phyloP scores from a whole-genome alignment of 441 rosid genomes.

The Biscutella laevigata region DNA sequence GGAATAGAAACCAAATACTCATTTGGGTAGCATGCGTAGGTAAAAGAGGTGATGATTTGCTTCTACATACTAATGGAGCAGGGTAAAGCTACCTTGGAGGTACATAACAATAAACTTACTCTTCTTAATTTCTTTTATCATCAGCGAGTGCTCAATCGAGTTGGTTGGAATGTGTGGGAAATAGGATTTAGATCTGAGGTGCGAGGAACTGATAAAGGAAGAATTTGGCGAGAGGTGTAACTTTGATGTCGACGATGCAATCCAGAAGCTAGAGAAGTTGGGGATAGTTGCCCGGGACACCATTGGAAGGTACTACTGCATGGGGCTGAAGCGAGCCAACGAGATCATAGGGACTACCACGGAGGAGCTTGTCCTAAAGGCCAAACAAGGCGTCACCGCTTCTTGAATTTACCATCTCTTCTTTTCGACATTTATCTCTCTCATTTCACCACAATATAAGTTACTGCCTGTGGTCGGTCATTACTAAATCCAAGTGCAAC shows the following conservation, averaged over 20 bases:
- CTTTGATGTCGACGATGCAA: slow-evolving; percentile 95
- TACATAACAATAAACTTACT: slow-evolving; percentile 39
- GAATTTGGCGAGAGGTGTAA: slow-evolving; percentile 76
- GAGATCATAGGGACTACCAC: slow-evolving; percentile 89
- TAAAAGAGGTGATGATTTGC: slow-evolving; percentile 82
- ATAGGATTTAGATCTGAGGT: slow-evolving; percentile 66
- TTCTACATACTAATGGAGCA: slow-evolving; percentile 74
- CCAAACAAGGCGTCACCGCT: slow-evolving; percentile 39
- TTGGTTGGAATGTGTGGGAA: slow-evolving; percentile 5
- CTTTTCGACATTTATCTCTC: neutral
- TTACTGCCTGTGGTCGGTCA: neutral
- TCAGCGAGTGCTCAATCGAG: slow-evolving; percentile 8
- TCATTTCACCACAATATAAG: neutral
- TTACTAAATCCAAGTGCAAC: neutral
- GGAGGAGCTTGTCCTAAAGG: slow-evolving; percentile 86
- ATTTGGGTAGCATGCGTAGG: slow-evolving; percentile 35
- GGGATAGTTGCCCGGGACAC: slow-evolving; percentile 77
- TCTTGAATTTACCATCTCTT: slow-evolving; percentile 13
- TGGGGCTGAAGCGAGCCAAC: slow-evolving; percentile 76
- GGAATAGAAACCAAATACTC: slow-evolving; percentile 2
- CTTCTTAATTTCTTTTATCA: neutral
- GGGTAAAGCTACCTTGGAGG: slow-evolving; percentile 44
- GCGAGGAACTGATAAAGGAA: slow-evolving; percentile 77
- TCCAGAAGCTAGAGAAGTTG: slow-evolving; percentile 76
- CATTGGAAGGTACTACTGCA: slow-evolving; percentile 60